Base-by-base conservation (phyloP, 2,329 filamentous ascomycete species). In the Amesomyces nigricolor region DNA sequence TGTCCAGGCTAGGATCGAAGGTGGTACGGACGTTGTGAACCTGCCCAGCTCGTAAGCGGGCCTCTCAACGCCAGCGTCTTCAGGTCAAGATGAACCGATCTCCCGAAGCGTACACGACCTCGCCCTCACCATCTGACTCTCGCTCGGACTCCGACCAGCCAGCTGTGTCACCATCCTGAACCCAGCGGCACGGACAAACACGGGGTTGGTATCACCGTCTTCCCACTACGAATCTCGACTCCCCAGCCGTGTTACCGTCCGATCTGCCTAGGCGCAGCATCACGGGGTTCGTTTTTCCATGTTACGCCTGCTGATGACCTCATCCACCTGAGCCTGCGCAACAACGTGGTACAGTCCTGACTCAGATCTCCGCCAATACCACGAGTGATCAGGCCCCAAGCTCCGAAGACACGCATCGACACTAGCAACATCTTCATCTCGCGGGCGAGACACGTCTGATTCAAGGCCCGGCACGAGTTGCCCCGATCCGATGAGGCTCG, bases 181-280 rank as follows among this genome's bases (percentile, higher is more conserved):
- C 49, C 44, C 54, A 53, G 39, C 50, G 37, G 46, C 54, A 39
- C 50, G 54, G 54, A 30, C 42, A 22, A 43, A 37, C 38, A 47
- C 6, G 37, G 35, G 32, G 32, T 16, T 26, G 40, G 51, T 49
- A 11, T 46, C 29, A 49, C 47, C 22, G 30, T n/a, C 37, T 11
- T 5, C 43, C 13, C 37, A 47, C 44, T 43, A 56, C 37, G 53
- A 55, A 55, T 26, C 26, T 44, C 22, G 16, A 32, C 22, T 26
- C 8, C 22, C 4, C 32, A 5, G 32, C 14, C 17, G 42, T 55
- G 47, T 47, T 16, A 55, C 47, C 3, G 9, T 40, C 32, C 19
- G 26, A 43, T 26, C n/a, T 17, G 8, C 46, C 22, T 30, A 37
- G 32, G 14, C 38, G 46, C 16, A 22, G 29, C 47, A 37, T 43